phyloP scores from a whole-genome alignment of 208 protist species.

The Leishmania aethiopica region DNA sequence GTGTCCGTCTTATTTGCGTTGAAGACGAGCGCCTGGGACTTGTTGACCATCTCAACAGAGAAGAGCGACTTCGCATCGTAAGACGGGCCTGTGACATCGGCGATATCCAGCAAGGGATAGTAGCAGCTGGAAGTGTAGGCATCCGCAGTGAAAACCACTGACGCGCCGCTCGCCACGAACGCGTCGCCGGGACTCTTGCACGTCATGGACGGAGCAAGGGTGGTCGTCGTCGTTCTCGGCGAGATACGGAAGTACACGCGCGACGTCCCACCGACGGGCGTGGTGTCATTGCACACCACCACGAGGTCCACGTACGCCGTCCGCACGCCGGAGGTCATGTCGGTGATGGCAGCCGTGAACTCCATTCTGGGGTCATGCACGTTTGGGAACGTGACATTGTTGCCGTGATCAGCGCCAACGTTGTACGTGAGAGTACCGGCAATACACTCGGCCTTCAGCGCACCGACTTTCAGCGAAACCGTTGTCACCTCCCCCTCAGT shows the following conservation, averaged over 20 bases:
- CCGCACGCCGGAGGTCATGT: constrained; percentile 17
- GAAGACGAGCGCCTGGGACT: constrained; percentile 39
- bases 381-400: constrained; percentile 36
- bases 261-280: constrained; percentile 35
- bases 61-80: constrained; percentile 17
- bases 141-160: constrained; percentile 5
- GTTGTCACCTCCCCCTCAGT: constrained; percentile 31
- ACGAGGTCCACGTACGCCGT: constrained; percentile 26
- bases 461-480: constrained; percentile 11
- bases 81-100: constrained; percentile 4
- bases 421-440: constrained; percentile 37
- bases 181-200: constrained; percentile 29
- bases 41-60: constrained; percentile 13
- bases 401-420: constrained; percentile 31
- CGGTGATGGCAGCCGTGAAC: constrained; percentile 41
- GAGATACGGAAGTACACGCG: constrained; percentile 51
- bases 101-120: constrained; percentile 9
- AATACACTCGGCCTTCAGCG: constrained; percentile 9
- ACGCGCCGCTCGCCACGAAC: constrained; percentile 15
- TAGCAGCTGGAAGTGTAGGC: constrained; percentile 18
- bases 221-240: constrained; percentile 20
- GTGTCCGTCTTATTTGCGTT: constrained; percentile 35
- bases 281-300: constrained; percentile 59
- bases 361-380: constrained; percentile 25
- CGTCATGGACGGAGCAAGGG: constrained; percentile 17